Base-by-base conservation (phyloP, 2,329 filamentous ascomycete species). In the Trichoderma gracile region DNA sequence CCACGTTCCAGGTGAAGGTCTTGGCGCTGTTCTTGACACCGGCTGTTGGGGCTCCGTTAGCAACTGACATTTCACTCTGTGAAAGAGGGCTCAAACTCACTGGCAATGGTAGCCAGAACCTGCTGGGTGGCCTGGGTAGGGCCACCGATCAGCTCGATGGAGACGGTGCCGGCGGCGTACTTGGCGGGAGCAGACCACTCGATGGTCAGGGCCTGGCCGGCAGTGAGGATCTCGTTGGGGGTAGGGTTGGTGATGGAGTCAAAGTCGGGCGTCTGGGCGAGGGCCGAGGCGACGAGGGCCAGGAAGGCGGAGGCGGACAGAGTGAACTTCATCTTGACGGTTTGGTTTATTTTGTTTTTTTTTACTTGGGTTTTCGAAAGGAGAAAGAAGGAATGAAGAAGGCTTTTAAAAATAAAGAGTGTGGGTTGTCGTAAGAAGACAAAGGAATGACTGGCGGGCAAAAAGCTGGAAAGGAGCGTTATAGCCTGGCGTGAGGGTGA, bases 251-350 rank as follows among this genome's bases (percentile, higher is more conserved):
- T 78, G 73, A 89, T 78, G 71, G 79, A 74, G 73, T 86, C 80
- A 76, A 87, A 89, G 71, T 80, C 81, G n/a, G 76, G 64, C 55
- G 81, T 83, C 76, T 86, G 83, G 57, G 84, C 85, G 66, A 84
- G 68, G 68, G 75, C 81, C 67, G 81, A 74, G 76, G 78, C 78
- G 71, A 79, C 79, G 68, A 83, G 78, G 72, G 83, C 84, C 77
- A 86, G 70, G 69, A 83, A 68, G 72, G 84, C 53, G 66, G 81
- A 76, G 71, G 78, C 73, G 70, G 81, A 74, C 68, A 79, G 67
- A 68, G 78, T 74, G 78, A 82, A 85, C 72, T 79, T 82, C 84
- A 87, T 87, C 66, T 81, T 86, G 80, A 73, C 61, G 55, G 33
- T 38, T 38, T 38, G 33, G 33, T 38, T 38, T 14, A 10, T 14